Base-by-base conservation (phyloP, 805 yeast species). In the Suhomyces sp. region DNA sequence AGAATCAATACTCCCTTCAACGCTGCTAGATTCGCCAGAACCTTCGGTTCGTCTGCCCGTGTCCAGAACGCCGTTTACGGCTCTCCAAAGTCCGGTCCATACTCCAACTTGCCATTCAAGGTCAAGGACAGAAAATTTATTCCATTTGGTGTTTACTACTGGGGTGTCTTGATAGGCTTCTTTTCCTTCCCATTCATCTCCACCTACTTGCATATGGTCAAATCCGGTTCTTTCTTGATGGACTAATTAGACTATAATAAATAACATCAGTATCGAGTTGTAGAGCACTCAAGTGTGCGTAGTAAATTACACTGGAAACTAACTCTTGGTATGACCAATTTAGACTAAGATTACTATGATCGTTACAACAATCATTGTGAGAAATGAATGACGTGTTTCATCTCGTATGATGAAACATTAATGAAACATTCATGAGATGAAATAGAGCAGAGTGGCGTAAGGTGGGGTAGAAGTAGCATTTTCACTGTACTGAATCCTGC, bases 61-160 rank as follows among this genome's bases (percentile, higher is more conserved):
- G 57, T 67, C 66, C 66, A 62, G 61, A 65, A 64, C 48, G 45
- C 52, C 13, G 58, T 71, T 45, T 72, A 60, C 59, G 78, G 78
- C 44, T 50, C 72, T 44, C 78, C 78, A 47, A 65, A 69, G 59
- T 58, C 58, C 50, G 97, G 97, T 66, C 85, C 86, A 46, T 94
- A 94, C 85, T 78, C 87, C 65, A 93, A 94, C 83, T 68, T 93
- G 58, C 99, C 99, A 60, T 94, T 93, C 84, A 84, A 84, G 81
- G 96, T 93, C 57, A 91, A 90, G 82, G 80, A 85, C 83, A 91
- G 96, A 82, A 87, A 84, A 78, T 57, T 49, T 44, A 81, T 93
- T 59, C 98, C 97, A 60, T 91, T 81, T 71, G 89, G 85, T 60
- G 76, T 90, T 49, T 80, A 86, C 60, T 96, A 87, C 79, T 86